A percentile compares a stretch with the other conserved stretches of the same genome.
Conservation (phyloP, 73 alveolate genomes). For the Paramecium bursaria region DNA sequence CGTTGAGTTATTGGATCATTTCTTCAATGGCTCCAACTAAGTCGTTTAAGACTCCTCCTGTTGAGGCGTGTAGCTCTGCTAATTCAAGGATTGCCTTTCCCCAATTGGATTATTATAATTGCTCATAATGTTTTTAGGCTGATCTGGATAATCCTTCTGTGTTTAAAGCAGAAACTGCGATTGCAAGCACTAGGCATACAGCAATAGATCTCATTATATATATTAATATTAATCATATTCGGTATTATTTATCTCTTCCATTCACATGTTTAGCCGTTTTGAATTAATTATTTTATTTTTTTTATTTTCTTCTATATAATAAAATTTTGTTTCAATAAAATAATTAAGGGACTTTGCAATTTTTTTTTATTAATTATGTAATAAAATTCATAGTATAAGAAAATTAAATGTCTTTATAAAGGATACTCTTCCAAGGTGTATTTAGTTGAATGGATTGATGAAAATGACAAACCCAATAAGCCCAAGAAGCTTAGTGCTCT, state of each 20-base stretch:
- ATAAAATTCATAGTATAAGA: conserved; percentile 1
- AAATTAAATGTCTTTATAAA: conserved; percentile 42
- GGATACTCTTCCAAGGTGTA: conserved; percentile 53
- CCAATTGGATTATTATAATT: conserved; percentile 51
- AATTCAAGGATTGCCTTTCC: conserved; percentile 37
- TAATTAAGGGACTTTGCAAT: no score
- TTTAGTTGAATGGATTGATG: conserved; percentile 29
- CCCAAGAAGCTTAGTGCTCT: background rate
- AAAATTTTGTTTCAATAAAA: no score
- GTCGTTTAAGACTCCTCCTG: conserved; percentile 56
- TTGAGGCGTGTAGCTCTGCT: conserved; percentile 31
- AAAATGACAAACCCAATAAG: conserved; percentile 48
- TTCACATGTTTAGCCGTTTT: no score
- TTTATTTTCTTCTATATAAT: no score
- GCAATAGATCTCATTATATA: no score
- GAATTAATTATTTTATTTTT: no score
- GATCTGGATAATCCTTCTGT: no score
- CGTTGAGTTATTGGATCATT: conserved; percentile 45
- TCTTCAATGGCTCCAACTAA: conserved; percentile 60
- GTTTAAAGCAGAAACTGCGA: no score
- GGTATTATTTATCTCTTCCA: no score
- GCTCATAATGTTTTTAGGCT: conserved; percentile 29
- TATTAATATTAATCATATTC: no score
- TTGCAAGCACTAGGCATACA: no score
- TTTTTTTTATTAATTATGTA: conserved; percentile 44